These are phyloP conservation scores for Penicillium cinerascens DNA, from an alignment of 495 filamentous ascomycete genomes.

Conservation along the genomic window DNA sequence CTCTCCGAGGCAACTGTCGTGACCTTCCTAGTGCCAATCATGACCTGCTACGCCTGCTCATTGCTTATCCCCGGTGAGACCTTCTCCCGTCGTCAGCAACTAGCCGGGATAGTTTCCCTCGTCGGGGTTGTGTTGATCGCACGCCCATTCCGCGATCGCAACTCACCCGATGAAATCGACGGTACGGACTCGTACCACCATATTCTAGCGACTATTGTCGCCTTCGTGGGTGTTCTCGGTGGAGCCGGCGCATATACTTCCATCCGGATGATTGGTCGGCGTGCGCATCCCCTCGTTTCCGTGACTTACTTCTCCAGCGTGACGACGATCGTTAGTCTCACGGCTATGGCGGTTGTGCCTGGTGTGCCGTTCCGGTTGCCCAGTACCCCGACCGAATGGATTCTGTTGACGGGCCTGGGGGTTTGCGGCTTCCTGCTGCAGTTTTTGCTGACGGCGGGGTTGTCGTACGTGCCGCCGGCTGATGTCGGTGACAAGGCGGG, in stretches of 20 bases:
- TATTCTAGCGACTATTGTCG: conserved; percentile 66
- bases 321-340: conserved; percentile 62
- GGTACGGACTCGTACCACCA: conserved; percentile 56
- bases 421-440: conserved; percentile 82
- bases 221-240: conserved; percentile 78
- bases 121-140: conserved; percentile 84
- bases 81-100: conserved; percentile 73
- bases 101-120: conserved; percentile 73
- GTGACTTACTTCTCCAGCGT: conserved; percentile 82
- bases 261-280: conserved; percentile 79
- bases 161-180: conserved; percentile 7
- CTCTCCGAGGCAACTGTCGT: conserved; percentile 90
- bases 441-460: conserved; percentile 77
- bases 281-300: conserved; percentile 78
- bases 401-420: conserved; percentile 63
- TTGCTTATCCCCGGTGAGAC: conserved; percentile 68
- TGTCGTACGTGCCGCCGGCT: conserved; percentile 59
- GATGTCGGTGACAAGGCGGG: conserved; percentile 20
- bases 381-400: conserved; percentile 60
- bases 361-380: conserved; percentile 65
- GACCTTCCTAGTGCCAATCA: conserved; percentile 80
- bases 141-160: conserved; percentile 50
- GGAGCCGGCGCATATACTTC: conserved; percentile 72
- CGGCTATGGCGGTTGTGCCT: conserved; percentile 56
- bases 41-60: conserved; percentile 81